phyloP scores from a whole-genome alignment of 192 early-diverging fungal species.

The Rhizophlyctis rosea region DNA sequence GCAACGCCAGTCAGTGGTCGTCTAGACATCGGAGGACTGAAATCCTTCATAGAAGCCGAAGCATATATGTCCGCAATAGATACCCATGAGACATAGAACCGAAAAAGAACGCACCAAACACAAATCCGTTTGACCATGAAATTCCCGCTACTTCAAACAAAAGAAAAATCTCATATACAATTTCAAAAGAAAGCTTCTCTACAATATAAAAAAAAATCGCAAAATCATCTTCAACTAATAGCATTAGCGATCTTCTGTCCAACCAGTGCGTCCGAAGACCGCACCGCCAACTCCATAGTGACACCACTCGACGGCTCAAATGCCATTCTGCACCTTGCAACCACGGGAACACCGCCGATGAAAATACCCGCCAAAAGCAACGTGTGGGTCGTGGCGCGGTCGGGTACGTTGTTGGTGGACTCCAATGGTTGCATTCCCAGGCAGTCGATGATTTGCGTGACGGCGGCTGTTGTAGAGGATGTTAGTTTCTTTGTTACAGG shows the following conservation, averaged over 20 bases:
- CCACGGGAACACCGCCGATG: constrained; percentile 70
- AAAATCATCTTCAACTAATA: constrained; percentile 57
- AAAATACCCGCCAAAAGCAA: constrained; percentile 82
- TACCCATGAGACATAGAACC: no score
- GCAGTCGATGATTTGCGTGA: constrained; percentile 65
- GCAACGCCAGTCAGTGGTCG: no score
- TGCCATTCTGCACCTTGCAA: constrained; percentile 87
- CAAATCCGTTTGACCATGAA: no score
- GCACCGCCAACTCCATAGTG: constrained; percentile 85
- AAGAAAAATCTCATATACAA: no score
- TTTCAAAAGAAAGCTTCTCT: no score
- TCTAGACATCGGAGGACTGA: no score
- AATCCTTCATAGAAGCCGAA: no score
- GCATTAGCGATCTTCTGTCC: constrained; percentile 75
- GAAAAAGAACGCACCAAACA: no score
- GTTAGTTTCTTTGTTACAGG: not conserved
- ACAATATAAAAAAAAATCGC: no score
- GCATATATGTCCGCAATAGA: no score
- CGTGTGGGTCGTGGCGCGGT: constrained; percentile 80
- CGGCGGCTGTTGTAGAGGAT: constrained; percentile 53
- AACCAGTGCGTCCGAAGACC: constrained; percentile 64
- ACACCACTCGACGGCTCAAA: constrained; percentile 78
- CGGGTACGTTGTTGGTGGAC: constrained; percentile 53
- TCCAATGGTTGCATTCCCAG: constrained; percentile 88
- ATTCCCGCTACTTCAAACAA: no score